Conservation (phyloP, 169 alveolate genomes). For the Plasmodium ovale region DNA sequence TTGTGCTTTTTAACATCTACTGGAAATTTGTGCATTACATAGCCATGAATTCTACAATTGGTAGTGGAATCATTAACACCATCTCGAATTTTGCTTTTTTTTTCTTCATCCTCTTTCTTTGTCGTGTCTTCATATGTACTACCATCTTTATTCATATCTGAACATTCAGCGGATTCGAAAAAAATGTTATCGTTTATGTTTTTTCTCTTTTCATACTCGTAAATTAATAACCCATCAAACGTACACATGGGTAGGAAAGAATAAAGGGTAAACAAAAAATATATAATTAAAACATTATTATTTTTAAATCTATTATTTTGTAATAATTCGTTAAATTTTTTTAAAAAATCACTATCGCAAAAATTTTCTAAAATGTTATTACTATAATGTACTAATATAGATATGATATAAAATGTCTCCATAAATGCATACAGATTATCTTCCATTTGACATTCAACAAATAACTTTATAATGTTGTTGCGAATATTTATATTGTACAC, state of each 20-base stretch:
- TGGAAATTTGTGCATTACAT: constrained; percentile 37
- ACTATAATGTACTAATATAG: constrained; percentile 62
- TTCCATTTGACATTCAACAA: constrained; percentile 71
- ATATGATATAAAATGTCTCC: constrained; percentile 73
- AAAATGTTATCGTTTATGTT: constrained; percentile 22
- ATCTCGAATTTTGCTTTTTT: neutral
- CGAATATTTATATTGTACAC: constrained; percentile 58
- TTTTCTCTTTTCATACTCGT: constrained; percentile 40
- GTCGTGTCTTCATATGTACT: neutral
- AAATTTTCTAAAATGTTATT: constrained; percentile 56
- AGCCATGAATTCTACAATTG: neutral
- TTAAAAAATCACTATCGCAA: constrained; percentile 55
- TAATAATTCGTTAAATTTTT: constrained; percentile 36
- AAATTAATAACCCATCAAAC: constrained; percentile 33
- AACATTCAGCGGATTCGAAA: neutral
- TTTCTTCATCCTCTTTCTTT: neutral
- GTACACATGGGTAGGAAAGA: constrained; percentile 72
- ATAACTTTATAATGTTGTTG: constrained; percentile 62
- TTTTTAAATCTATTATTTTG: constrained; percentile 44
- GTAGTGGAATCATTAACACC: neutral
- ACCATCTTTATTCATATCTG: neutral
- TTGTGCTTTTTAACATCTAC: constrained; percentile 67
- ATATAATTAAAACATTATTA: constrained; percentile 52
- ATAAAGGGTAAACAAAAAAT: constrained; percentile 62
- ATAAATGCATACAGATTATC: constrained; percentile 75